Conservation (phyloP, 805 yeast species). For the Metschnikowia noctiluminum region DNA sequence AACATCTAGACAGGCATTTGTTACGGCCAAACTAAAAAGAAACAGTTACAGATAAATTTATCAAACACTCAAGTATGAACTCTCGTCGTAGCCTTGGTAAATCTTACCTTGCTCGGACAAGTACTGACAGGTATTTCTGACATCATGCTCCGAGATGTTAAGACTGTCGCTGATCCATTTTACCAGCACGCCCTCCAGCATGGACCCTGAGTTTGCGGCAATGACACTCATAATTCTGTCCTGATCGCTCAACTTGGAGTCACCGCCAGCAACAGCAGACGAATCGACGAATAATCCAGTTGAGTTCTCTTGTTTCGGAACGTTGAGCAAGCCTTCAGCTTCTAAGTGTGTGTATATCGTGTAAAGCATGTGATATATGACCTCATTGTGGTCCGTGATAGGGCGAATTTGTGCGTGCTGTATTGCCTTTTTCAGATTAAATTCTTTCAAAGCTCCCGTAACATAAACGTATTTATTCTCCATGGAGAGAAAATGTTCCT, state of each 20-base stretch:
- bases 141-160: slow-evolving; percentile 47
- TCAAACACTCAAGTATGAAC: slow-evolving; percentile 41
- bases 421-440: slow-evolving; percentile 59
- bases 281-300: slow-evolving; percentile 31
- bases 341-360: slow-evolving; percentile 57
- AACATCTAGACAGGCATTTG: not conserved
- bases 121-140: slow-evolving; percentile 46
- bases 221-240: slow-evolving; percentile 49
- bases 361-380: slow-evolving; percentile 62
- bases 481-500: slow-evolving; percentile 31
- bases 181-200: slow-evolving; percentile 77
- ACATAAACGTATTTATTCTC: slow-evolving; percentile 61
- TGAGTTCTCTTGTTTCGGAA: slow-evolving; percentile 18
- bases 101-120: slow-evolving; percentile 67
- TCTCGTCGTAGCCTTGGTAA: slow-evolving; percentile 68
- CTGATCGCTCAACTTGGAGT: slow-evolving; percentile 20
- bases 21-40: not conserved
- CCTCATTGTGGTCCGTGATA: slow-evolving; percentile 62
- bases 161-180: slow-evolving; percentile 57
- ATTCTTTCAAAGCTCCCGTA: slow-evolving; percentile 47
- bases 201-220: slow-evolving; percentile 48
- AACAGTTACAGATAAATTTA: not conserved
- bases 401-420: slow-evolving; percentile 60
- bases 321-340: slow-evolving; percentile 46
- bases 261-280: slow-evolving; percentile 19